Conservation (phyloP, 163 green algal species). For the Prototheca cutis region DNA sequence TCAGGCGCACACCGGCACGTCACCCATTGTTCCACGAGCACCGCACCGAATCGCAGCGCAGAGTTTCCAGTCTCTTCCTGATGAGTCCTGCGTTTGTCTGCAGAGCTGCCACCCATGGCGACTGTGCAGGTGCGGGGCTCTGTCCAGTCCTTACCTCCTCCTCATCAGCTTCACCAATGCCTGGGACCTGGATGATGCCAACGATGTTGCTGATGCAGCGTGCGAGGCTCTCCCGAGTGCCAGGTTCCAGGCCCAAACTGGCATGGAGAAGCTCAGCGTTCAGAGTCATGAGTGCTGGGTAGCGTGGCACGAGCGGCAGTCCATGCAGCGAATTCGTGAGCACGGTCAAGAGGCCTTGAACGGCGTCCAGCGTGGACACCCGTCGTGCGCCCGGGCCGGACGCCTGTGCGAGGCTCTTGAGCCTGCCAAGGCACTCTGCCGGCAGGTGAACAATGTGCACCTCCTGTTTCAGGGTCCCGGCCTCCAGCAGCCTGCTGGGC, state of each 20-base stretch:
- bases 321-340: neutral
- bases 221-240: neutral
- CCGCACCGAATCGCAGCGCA: no score
- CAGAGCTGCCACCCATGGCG: no score
- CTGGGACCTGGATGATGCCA: neutral
- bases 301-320: neutral
- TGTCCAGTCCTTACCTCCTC: no score
- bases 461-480: neutral
- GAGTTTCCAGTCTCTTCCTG: no score
- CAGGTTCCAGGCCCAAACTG: neutral
- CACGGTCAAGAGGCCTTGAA: neutral
- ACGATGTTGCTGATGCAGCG: neutral
- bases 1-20: no score
- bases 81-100: no score
- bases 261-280: conserved; percentile 5
- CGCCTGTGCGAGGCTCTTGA: neutral
- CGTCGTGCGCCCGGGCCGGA: neutral
- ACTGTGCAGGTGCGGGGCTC: no score
- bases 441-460: conserved; percentile 4
- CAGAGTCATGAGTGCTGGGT: neutral
- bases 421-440: neutral
- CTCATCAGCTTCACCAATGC: no score
- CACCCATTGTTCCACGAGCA: no score
- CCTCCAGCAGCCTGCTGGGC: neutral
- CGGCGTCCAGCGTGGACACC: conserved; percentile 3